A percentile compares a stretch with the other conserved stretches of the same genome.
phyloP scores from a whole-genome alignment of 129 eudicot species.

The Flaveria trinervia region DNA sequence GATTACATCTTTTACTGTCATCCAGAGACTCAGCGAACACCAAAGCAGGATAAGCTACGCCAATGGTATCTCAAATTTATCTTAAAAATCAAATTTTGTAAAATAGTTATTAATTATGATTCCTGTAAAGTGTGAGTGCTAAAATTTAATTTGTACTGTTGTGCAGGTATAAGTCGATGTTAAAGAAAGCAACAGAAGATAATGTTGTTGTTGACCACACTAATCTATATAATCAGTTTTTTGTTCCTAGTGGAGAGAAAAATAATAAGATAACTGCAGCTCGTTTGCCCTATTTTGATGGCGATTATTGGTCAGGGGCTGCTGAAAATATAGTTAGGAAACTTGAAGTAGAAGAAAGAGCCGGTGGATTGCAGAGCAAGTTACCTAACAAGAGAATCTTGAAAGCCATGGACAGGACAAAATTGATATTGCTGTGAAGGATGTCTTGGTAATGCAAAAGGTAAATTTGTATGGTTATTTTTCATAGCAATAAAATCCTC shows the following conservation, averaged over 20 bases:
- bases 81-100: background rate
- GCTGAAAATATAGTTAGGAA: constrained; percentile 56
- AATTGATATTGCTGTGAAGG: constrained; percentile 52
- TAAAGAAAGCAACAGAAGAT: constrained; percentile 62
- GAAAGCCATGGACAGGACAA: constrained; percentile 73
- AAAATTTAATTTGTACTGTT: background rate
- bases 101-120: background rate
- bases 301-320: constrained; percentile 77
- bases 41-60: constrained; percentile 69
- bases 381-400: constrained; percentile 54
- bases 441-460: constrained; percentile 76
- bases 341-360: constrained; percentile 53
- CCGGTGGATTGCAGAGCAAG: constrained; percentile 49
- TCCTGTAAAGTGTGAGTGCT: background rate
- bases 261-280: constrained; percentile 71
- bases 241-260: constrained; percentile 48
- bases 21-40: constrained; percentile 81
- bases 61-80: constrained; percentile 52
- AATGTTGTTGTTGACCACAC: constrained; percentile 58
- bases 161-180: constrained; percentile 76
- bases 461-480: constrained; percentile 26
- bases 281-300: constrained; percentile 87
- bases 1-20: constrained; percentile 86
- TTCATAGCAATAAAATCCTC: background rate
- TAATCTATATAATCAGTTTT: constrained; percentile 62